Base-by-base conservation (phyloP, 345 rosid species). In the Alliaria petiolata region DNA sequence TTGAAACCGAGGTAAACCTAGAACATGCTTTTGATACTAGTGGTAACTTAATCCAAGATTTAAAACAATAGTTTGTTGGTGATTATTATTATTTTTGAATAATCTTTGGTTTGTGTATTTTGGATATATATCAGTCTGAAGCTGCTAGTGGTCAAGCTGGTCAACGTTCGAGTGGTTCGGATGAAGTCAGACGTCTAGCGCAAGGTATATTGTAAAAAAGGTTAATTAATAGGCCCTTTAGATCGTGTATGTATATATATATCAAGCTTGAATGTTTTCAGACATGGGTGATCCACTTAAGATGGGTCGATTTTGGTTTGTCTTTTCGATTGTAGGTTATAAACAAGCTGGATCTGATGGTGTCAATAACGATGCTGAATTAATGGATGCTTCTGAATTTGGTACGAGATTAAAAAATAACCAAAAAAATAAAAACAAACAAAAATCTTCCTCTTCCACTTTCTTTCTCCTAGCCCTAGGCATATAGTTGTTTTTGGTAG, bases 61-160 rank as follows among this genome's bases (percentile, higher is more conserved):
- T 31, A 11, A 33, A 15, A 22, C 5, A 16, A 46, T 31, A 28
- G 15, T 45, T 31, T 14, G 8, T 17, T n/a, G 45, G 31, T 56
- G 62, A 22, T 22, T 22, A 1, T 3, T 22, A 1, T 22, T 22
- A 1, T 22, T 22, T 22, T 22, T 22, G 25, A 22, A 22, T 22
- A 22, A 69, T 20, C 15, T 34, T 4, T 34, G 13, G 16, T 45
- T 34, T 57, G 44, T 69, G 63, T 1, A 56, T 6, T 69, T 69
- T 68, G 47, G 40, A 30, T 49, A 22, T 70, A 50, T n/a, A n/a
- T n/a, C 50, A 70, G 67, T 35, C 31, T 26, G 43, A 10, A 59
- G 50, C 30, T 28, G 39, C 7, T 28, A 28, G 16, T 70, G 30
- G 8, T 22, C 5, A 45, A 34, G 57, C 3, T 26, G 22, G 47